phyloP scores from a whole-genome alignment of 768 basidiomycete genomes.

The Megacollybia marginata region DNA sequence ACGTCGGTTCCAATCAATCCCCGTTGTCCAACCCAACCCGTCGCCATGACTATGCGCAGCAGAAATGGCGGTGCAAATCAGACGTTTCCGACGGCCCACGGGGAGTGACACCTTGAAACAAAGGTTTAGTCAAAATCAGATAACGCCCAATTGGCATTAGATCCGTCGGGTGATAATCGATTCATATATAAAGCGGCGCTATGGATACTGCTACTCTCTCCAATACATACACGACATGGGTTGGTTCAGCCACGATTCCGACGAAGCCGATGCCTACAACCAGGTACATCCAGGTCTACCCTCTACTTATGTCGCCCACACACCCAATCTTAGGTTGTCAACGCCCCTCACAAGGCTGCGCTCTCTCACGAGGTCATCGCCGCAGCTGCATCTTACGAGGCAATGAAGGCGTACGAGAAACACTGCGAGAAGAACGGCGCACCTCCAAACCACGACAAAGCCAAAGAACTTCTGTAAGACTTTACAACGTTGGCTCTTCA shows the following conservation, averaged over 20 bases:
- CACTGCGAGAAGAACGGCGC: not conserved
- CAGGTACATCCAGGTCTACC: constrained; percentile 12
- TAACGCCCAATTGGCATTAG: too few relatives aligned
- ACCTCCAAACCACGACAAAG: not conserved
- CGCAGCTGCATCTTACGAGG: not conserved
- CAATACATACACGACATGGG: constrained; percentile 22
- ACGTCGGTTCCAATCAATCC: too few relatives aligned
- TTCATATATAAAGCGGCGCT: too few relatives aligned
- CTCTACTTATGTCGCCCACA: not conserved
- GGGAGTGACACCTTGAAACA: too few relatives aligned
- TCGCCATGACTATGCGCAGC: too few relatives aligned
- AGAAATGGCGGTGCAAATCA: too few relatives aligned
- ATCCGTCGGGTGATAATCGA: too few relatives aligned
- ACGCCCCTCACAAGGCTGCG: constrained; percentile 31
- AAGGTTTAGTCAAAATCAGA: too few relatives aligned
- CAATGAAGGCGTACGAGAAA: not conserved
- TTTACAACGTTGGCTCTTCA: not conserved
- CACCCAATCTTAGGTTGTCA: constrained; percentile 17
- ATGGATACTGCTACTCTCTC: too few relatives aligned
- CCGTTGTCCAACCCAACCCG: too few relatives aligned
- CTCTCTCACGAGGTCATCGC: constrained; percentile 29
- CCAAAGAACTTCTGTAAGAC: not conserved
- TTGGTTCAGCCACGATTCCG: constrained; percentile 33
- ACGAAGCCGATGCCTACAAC: constrained; percentile 29
- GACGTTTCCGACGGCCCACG: too few relatives aligned